Conservation (phyloP, 306 rosid species). For the Trifolium repens region DNA sequence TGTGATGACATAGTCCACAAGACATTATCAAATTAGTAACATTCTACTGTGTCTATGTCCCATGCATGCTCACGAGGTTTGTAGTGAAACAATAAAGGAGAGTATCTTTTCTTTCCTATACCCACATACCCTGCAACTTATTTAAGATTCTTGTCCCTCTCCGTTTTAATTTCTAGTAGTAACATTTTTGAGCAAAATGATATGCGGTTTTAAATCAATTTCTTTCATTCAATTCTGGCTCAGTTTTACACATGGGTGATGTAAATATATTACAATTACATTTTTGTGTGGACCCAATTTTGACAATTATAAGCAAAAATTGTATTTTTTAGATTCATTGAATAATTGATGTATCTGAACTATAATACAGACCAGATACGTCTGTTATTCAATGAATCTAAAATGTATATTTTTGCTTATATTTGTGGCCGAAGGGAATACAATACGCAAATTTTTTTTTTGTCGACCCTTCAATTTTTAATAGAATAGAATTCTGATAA, state of each 20-base stretch:
- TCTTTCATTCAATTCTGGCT: slow-evolving; percentile 37
- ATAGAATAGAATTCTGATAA: not conserved
- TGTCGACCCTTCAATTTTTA: too few relatives aligned
- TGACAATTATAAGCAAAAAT: too few relatives aligned
- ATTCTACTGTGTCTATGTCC: slow-evolving; percentile 34
- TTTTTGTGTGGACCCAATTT: slow-evolving; percentile 38
- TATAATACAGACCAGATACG: too few relatives aligned
- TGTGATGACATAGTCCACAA: slow-evolving; percentile 27
- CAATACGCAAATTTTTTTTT: too few relatives aligned
- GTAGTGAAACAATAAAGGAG: slow-evolving; percentile 48
- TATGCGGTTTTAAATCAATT: slow-evolving; percentile 9
- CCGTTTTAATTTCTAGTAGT: not conserved
- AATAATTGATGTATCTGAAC: too few relatives aligned
- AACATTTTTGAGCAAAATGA: slow-evolving; percentile 21
- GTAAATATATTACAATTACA: slow-evolving; percentile 37
- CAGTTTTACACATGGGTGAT: slow-evolving; percentile 47
- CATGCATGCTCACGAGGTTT: slow-evolving; percentile 53
- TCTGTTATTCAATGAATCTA: too few relatives aligned
- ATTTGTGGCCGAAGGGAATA: too few relatives aligned
- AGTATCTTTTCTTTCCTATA: slow-evolving; percentile 39
- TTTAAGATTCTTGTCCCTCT: slow-evolving; percentile 50
- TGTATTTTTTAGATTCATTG: too few relatives aligned
- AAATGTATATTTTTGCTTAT: too few relatives aligned
- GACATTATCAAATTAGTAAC: not conserved
- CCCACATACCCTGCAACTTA: slow-evolving; percentile 42